Conservation (phyloP, 2,329 filamentous ascomycete species). For the Tetracladium maxilliforme region DNA sequence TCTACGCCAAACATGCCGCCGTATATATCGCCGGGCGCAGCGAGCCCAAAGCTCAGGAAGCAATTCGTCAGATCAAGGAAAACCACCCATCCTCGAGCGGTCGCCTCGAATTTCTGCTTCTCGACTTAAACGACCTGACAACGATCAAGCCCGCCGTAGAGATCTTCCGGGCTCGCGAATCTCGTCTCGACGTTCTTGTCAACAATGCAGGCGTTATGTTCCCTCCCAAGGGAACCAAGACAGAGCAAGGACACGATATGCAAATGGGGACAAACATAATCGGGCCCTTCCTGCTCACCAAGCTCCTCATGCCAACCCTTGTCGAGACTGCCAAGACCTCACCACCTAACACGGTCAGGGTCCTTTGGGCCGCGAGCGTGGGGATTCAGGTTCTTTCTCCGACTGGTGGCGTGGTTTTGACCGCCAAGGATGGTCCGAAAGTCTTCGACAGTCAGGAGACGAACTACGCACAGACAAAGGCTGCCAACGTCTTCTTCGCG, state of each 20-base stretch:
- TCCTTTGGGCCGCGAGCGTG: constrained; percentile 17
- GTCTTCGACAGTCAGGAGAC: too few species aligned
- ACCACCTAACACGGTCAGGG: constrained; percentile 12
- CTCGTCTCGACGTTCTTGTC: constrained; percentile 10
- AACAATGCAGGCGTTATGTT: constrained; percentile 12
- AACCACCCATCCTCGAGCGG: constrained; percentile 14
- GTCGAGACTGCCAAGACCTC: constrained; percentile 7
- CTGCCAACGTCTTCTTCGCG: not conserved
- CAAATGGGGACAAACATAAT: constrained; percentile 37
- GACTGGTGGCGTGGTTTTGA: constrained; percentile 6
- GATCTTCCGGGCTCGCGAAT: constrained; percentile 7
- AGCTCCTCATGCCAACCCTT: constrained; percentile 27
- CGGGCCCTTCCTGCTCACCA: constrained; percentile 34
- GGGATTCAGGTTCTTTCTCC: constrained; percentile 10
- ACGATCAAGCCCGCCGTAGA: constrained; percentile 9
- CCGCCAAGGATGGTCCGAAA: too few species aligned
- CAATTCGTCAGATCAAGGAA: constrained; percentile 20
- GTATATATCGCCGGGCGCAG: constrained; percentile 36
- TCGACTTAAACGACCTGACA: constrained; percentile 16
- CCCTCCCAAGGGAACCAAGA: constrained; percentile 3
- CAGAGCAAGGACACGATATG: constrained; percentile 25
- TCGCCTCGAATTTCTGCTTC: constrained; percentile 17
- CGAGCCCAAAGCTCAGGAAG: constrained; percentile 17
- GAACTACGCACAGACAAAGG: not conserved
- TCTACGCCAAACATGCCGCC: constrained; percentile 34